A percentile compares a stretch with the other conserved stretches of the same genome.
phyloP scores from a whole-genome alignment of 2,329 filamentous ascomycete species.

The Rugonectria rugulosa region DNA sequence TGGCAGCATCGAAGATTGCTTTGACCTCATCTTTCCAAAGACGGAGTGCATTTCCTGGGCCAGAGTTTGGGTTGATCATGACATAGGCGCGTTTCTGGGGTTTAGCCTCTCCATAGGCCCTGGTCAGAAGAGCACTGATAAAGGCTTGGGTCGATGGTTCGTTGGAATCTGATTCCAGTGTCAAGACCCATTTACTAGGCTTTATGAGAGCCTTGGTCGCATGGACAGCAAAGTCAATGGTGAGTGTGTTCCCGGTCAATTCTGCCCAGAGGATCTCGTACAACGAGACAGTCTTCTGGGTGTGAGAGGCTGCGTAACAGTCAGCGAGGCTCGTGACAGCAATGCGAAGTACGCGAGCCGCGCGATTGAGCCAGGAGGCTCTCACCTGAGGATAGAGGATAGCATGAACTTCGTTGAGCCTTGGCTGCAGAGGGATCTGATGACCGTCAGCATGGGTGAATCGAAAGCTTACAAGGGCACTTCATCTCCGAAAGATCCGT shows the following conservation, averaged over 20 bases:
- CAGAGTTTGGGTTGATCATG: conserved; percentile 89
- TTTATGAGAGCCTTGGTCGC: conserved; percentile 66
- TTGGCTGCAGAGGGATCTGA: conserved; percentile 34
- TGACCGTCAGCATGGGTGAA: conserved; percentile 24
- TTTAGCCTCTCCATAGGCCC: conserved; percentile 74
- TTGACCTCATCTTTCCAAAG: conserved; percentile 78
- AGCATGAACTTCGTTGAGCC: conserved; percentile 33
- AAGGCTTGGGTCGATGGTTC: conserved; percentile 63
- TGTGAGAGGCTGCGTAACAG: conserved; percentile 5
- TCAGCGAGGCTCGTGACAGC: neutral
- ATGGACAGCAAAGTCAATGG: conserved; percentile 75
- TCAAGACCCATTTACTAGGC: conserved; percentile 62
- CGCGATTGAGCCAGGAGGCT: neutral
- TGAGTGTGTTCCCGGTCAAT: conserved; percentile 64
- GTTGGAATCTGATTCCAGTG: conserved; percentile 50
- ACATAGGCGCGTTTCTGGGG: conserved; percentile 82
- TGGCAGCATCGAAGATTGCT: conserved; percentile 83
- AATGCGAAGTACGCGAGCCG: too few species aligned
- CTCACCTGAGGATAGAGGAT: conserved; percentile 30
- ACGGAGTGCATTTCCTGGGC: conserved; percentile 77
- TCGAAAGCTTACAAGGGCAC: neutral
- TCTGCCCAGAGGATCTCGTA: conserved; percentile 88
- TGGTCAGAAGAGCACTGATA: conserved; percentile 69
- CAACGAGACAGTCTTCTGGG: conserved; percentile 66
- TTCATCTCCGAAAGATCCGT: conserved; percentile 28